Base-by-base conservation (phyloP, 805 yeast genomes). In the Brettanomyces nanus region DNA sequence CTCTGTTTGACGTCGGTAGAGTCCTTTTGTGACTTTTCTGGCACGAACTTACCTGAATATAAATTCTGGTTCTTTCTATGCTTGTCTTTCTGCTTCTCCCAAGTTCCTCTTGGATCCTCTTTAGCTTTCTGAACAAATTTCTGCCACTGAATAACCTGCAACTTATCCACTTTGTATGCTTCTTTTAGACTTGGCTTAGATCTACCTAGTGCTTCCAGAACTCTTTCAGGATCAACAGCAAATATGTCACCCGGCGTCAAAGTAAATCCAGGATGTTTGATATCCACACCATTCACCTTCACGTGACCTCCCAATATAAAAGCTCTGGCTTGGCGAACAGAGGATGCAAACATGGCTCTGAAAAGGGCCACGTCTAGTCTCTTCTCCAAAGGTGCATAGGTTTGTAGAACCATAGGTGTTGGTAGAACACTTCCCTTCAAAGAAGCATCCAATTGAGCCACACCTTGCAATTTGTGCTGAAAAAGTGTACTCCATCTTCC, bases 321-420 rank as follows among this genome's bases (percentile, higher is more conserved):
- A 55, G 84, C 87, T 49, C 96, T 75, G 3, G 98, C 95, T 62
- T 90, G 97, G 68, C 97, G 79, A 3, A 86, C 76, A 6, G 95
- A 83, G 4, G 95, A 75, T 4, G 97, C 95, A 66, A 90, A 87
- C 83, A 90, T 71, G 15, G 96, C 69, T 61, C 98, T 78, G 65
- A 85, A 92, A 9, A 90, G 52, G 3, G 96, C 97, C 55, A 82
- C 75, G 58, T 90, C 98, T 23, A 90, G 69, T 56, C 98, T 71
- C 54, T 81, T 83, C 60, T 90, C 98, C 45, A 90, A 65, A 2
- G 80, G 79, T 4, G 95, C 95, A 61, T 68, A 90, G 2, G 96
- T 84, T 63, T 92, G 97, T 53, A 87, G 61, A 31, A 85, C 76
- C 64, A 83, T 74, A 6, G 98, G 97, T 1, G 96, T 85, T 26